Evolutionary conservation across 306 rosid genomes (phyloP).

Genomic region (Purshia tridentata): DNA sequence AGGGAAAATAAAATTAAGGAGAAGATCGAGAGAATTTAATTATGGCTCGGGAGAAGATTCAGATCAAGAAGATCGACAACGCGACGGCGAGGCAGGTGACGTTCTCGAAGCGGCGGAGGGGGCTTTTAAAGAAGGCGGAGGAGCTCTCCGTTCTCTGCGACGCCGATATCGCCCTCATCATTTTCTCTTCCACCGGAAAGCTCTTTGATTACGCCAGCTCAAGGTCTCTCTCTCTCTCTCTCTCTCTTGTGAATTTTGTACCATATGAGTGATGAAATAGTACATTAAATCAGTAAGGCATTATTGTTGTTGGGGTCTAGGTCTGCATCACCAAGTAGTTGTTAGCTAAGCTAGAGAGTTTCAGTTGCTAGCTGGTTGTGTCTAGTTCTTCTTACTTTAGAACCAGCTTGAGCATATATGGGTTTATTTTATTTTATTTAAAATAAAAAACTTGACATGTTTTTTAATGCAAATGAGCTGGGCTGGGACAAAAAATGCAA

Average conservation of each 20-base stretch:
- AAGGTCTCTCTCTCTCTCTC: conserved; percentile 47
- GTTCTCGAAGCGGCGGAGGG: conserved; percentile 85
- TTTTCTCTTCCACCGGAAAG: conserved; percentile 84
- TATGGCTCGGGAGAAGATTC: conserved; percentile 94
- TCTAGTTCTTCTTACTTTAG: no score
- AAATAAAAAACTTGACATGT: background rate
- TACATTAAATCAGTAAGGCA: background rate
- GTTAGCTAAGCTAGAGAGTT: no score
- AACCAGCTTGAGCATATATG: background rate
- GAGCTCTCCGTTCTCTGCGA: conserved; percentile 96
- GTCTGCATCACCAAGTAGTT: background rate
- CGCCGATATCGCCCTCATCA: conserved; percentile 82
- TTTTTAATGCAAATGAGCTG: background rate
- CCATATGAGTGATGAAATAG: no score
- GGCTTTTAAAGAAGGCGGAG: conserved; percentile 83
- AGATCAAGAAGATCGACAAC: conserved; percentile 95
- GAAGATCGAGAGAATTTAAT: conserved; percentile 12
- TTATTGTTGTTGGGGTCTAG: background rate
- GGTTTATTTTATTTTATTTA: no score
- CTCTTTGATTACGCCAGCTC: conserved; percentile 78
- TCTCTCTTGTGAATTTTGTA: no score
- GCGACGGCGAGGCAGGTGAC: conserved; percentile 92
- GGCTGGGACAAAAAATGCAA: no score
- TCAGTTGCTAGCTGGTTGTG: no score
- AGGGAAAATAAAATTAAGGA: background rate